Conservation (phyloP, 2,329 filamentous ascomycete genomes). For the Aspergillus flavus region DNA sequence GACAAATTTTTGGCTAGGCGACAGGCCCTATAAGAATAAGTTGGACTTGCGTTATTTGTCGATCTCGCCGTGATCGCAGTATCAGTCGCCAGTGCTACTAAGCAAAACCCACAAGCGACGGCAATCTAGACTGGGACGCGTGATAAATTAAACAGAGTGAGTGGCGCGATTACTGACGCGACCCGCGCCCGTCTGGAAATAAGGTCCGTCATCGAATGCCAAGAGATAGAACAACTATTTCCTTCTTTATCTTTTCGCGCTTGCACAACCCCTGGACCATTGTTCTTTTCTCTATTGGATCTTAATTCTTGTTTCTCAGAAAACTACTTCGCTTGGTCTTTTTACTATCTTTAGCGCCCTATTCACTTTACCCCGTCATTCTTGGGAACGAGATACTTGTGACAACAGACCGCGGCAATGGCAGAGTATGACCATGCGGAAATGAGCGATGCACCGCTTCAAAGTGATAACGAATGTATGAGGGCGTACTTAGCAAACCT, state of each 20-base stretch:
- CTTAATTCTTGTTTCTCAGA: neutral
- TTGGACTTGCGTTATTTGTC: neutral
- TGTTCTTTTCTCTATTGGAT: neutral
- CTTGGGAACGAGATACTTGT: neutral
- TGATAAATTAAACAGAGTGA: neutral
- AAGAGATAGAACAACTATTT: neutral
- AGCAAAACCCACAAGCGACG: neutral
- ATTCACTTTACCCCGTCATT: neutral
- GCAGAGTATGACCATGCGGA: slow-evolving; percentile 22
- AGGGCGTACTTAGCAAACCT: slow-evolving; percentile 75
- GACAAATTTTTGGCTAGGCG: neutral
- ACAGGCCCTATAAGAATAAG: neutral
- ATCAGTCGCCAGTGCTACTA: neutral
- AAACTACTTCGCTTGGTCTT: neutral
- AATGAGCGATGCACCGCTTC: slow-evolving; percentile 19
- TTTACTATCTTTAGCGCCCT: neutral
- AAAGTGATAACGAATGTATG: slow-evolving; percentile 32
- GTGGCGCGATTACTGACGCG: neutral
- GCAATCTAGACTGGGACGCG: neutral
- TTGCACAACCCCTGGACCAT: neutral
- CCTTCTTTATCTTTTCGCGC: neutral
- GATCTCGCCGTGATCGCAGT: neutral
- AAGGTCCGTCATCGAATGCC: neutral
- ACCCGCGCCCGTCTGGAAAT: neutral
- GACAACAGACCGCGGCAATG: slow-evolving; percentile 24